Base-by-base conservation (phyloP, 768 basidiomycete species). In the Hypholoma sublateritium region DNA sequence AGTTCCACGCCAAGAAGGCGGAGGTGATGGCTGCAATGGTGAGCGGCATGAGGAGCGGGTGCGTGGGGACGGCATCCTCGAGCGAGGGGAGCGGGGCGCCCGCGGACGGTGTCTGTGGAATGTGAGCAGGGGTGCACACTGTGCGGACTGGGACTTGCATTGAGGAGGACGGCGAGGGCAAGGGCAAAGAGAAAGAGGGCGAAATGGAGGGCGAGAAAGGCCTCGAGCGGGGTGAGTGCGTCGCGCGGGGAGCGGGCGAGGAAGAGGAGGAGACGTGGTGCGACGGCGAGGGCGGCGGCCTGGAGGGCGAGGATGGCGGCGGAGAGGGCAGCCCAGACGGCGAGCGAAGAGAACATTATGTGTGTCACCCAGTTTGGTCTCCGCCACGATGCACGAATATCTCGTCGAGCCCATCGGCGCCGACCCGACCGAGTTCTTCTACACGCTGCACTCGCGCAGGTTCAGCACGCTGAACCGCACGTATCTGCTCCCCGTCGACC, bases 261-360 rank as follows among this genome's bases (percentile, higher is more conserved):
- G 68, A 91, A 90, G 50, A 91, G 79, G 32, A 91, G 73, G 48
- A 91, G 66, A 25, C 83, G 80, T 53, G 91, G 89, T 58, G 78
- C 87, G 32, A 82, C 64, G 3, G 80, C 46, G 53, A 66, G 68
- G 55, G 60, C 60, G 43, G 57, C 32, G 42, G 63, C 58, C 11
- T 62, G 59, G 50, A 61, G 35, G 28, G 55, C 53, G 48, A 64
- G 56, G 45, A 68, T 51, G 53, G 64, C 61, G 56, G 74, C 74
- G 67, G 65, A 51, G 57, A 65, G 36, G 71, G 65, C 57, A 45
- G 72, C 69, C 73, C 73, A 76, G 52, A 59, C 47, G 35, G 70
- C 65, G 45, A 72, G 68, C 54, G 65, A 65, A 58, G 59, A 51
- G 42, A 55, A 61, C 53, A 63, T 62, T 63, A 66, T 65, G 62